A percentile compares a stretch with the other conserved stretches of the same genome.
Conservation (phyloP, 371 early-diverging fungal species). For the Capillidium heterosporum region DNA sequence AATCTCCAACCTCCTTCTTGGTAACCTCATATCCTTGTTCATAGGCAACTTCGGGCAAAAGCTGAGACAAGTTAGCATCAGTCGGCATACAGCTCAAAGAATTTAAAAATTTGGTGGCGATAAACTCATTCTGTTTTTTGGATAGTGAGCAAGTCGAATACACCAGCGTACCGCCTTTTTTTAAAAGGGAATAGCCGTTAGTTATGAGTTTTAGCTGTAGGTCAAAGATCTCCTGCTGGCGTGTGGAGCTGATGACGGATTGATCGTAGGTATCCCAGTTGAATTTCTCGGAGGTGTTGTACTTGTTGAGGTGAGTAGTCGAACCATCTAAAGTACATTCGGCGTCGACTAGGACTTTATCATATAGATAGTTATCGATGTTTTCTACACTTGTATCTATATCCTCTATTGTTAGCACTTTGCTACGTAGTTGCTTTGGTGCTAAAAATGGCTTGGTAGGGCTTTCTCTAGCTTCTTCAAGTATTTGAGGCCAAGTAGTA, state of each 20-base stretch:
- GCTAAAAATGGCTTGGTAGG: slow-evolving; percentile 51
- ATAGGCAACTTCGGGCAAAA: not conserved
- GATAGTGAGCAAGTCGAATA: slow-evolving; percentile 78
- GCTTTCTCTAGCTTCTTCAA: not conserved
- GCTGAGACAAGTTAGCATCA: not conserved
- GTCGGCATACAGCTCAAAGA: slow-evolving; percentile 12
- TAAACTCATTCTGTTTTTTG: slow-evolving; percentile 57
- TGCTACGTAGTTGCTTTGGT: slow-evolving; percentile 39
- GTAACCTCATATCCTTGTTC: not conserved
- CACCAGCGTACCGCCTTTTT: slow-evolving; percentile 54
- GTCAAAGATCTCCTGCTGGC: not conserved
- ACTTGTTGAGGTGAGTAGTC: slow-evolving; percentile 60
- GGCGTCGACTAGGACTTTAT: slow-evolving; percentile 83
- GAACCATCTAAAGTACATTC: slow-evolving; percentile 96
- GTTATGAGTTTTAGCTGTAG: not conserved
- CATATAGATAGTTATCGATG: slow-evolving; percentile 33
- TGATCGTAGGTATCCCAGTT: not conserved
- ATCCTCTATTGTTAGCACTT: slow-evolving; percentile 20
- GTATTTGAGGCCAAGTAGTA: slow-evolving; percentile 17
- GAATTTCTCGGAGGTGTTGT: not conserved
- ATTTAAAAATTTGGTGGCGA: slow-evolving; percentile 57
- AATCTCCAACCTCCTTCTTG: not conserved
- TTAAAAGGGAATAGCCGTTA: slow-evolving; percentile 22
- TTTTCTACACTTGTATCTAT: not conserved
- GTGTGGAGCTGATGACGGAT: not conserved